These are phyloP conservation scores for Ganoderma lingzhi DNA, from an alignment of 1,284 basidiomycete genomes.

Conservation along the genomic window DNA sequence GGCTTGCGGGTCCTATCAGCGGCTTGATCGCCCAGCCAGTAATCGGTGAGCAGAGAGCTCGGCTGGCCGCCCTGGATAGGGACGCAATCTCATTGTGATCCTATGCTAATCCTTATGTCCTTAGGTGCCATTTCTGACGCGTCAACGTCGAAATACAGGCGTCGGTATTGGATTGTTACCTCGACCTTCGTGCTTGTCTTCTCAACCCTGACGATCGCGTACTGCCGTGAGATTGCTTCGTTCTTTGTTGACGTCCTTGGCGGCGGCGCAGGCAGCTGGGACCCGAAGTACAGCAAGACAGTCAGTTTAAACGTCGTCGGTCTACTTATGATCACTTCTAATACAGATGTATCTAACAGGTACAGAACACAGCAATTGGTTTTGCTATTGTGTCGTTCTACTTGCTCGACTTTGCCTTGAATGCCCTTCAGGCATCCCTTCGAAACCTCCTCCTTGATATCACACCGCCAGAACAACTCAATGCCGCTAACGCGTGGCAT, in stretches of 20 bases:
- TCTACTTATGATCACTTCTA: neutral
- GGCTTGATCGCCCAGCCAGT: conserved; percentile 95
- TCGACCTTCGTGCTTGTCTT: conserved; percentile 81
- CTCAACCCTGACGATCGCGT: conserved; percentile 84
- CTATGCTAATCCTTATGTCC: neutral
- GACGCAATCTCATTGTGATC: neutral
- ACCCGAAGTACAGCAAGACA: conserved; percentile 73
- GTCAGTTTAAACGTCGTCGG: conserved; percentile 47
- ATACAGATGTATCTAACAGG: conserved; percentile 51
- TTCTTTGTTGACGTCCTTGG: conserved; percentile 83
- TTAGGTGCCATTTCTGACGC: conserved; percentile 93
- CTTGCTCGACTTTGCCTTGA: conserved; percentile 93
- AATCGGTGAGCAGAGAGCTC: conserved; percentile 67
- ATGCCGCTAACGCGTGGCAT: conserved; percentile 97
- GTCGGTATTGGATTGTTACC: conserved; percentile 89
- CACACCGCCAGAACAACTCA: conserved; percentile 87
- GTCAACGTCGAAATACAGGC: conserved; percentile 86
- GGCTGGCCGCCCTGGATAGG: neutral
- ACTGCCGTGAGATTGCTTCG: conserved; percentile 78
- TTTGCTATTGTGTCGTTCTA: conserved; percentile 95
- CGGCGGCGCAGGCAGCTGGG: conserved; percentile 89
- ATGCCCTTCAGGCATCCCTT: conserved; percentile 92
- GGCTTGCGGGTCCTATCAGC: conserved; percentile 96
- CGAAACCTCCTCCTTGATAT: conserved; percentile 93
- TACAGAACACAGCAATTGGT: conserved; percentile 75